phyloP scores from a whole-genome alignment of 306 rosid genomes.

The Comarum palustre region DNA sequence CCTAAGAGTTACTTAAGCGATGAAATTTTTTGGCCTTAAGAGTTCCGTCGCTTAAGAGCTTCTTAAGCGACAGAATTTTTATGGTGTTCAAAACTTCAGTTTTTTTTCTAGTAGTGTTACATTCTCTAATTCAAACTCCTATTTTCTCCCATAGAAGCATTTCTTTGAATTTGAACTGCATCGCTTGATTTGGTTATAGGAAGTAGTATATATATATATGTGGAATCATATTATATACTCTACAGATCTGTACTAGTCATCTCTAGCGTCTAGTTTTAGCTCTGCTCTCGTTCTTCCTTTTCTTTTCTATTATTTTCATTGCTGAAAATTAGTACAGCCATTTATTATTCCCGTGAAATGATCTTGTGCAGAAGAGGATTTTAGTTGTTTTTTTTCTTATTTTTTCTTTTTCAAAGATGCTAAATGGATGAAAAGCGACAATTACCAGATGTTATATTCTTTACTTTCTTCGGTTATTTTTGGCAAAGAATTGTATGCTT shows the following conservation, averaged over 20 bases:
- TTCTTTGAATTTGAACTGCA: too few relatives aligned
- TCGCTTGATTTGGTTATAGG: too few relatives aligned
- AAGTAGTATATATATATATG: too few relatives aligned
- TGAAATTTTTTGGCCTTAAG: too few relatives aligned
- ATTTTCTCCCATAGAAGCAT: too few relatives aligned
- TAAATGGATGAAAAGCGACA: neutral
- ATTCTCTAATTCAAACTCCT: too few relatives aligned
- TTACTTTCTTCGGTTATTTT: neutral
- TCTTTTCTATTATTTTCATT: neutral
- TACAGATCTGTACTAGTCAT: neutral
- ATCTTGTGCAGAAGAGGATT: neutral
- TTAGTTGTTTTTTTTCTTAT: neutral
- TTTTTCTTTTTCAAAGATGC: neutral
- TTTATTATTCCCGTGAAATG: neutral
- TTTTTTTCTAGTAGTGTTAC: too few relatives aligned
- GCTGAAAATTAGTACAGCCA: neutral
- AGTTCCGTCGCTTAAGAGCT: too few relatives aligned
- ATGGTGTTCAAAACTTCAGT: too few relatives aligned
- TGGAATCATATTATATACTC: too few relatives aligned
- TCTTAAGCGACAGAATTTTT: too few relatives aligned
- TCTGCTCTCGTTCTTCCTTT: neutral
- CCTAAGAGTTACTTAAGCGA: too few relatives aligned
- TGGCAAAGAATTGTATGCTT: neutral
- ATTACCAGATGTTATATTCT: conserved; percentile 1
- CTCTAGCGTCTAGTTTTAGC: neutral